Conservation (phyloP, 2,329 filamentous ascomycete genomes). For the Apiospora koreana region DNA sequence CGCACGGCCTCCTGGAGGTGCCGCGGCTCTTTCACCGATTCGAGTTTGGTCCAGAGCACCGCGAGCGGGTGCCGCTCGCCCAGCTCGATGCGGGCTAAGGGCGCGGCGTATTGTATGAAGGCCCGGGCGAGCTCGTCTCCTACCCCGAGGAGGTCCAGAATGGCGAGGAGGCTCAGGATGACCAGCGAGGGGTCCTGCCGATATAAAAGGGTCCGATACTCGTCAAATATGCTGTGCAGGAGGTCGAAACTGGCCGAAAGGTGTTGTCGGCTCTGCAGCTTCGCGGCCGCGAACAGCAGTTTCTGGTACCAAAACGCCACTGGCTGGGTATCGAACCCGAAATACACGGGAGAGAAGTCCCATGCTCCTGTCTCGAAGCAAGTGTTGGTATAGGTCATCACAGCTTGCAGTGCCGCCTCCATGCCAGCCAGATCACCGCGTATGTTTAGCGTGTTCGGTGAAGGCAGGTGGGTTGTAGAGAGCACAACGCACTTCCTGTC, state of each 20-base stretch:
- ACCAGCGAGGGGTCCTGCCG: not conserved
- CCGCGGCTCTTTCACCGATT: not conserved
- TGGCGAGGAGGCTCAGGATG: not conserved
- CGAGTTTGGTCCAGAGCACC: not conserved
- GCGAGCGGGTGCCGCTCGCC: slow-evolving; percentile 2
- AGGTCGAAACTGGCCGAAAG: not conserved
- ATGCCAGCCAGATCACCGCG: not conserved
- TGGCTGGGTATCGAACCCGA: not conserved
- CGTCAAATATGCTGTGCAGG: not conserved
- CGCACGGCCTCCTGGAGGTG: not conserved
- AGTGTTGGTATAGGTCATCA: not conserved
- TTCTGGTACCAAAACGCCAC: not conserved
- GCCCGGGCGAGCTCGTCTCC: not conserved
- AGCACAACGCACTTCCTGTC: not conserved
- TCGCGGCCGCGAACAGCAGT: slow-evolving; percentile 1
- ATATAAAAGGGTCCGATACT: not conserved
- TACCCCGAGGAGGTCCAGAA: not conserved
- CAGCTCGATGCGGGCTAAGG: not conserved
- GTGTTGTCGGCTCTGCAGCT: not conserved
- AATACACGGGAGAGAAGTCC: not conserved
- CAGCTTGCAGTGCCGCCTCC: not conserved
- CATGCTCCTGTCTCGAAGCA: not conserved
- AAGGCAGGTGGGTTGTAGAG: not conserved
- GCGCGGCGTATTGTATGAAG: not conserved
- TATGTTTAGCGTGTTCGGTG: not conserved